phyloP scores from a whole-genome alignment of 2,329 filamentous ascomycete genomes.

The Salinomyces thailandicus region DNA sequence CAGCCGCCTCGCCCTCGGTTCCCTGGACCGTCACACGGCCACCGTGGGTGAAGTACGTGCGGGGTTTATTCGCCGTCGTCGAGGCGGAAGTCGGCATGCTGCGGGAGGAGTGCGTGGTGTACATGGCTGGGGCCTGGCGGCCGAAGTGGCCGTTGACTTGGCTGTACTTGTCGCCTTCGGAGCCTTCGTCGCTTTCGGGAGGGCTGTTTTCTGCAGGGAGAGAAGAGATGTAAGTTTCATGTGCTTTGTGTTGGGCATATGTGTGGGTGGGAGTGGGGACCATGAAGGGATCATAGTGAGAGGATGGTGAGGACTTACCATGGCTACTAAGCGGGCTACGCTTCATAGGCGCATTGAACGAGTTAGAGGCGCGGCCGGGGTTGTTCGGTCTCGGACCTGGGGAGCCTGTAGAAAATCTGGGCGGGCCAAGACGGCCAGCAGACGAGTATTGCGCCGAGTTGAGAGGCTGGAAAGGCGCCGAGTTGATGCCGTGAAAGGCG shows the following conservation, averaged over 20 bases:
- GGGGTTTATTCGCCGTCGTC: slow-evolving; percentile 10
- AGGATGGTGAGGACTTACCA: too few relatives aligned
- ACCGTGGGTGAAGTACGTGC: slow-evolving; percentile 21
- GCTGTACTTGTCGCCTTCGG: slow-evolving; percentile 8
- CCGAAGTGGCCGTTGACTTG: slow-evolving; percentile 6
- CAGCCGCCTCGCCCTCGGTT: slow-evolving; percentile 4
- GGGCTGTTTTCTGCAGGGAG: slow-evolving; percentile 15
- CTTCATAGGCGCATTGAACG: slow-evolving; percentile 9
- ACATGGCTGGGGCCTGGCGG: slow-evolving; percentile 5
- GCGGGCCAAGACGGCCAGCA: slow-evolving; percentile 2
- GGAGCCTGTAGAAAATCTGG: slow-evolving; percentile 2
- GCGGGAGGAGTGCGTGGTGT: slow-evolving; percentile 4
- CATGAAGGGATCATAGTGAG: too few relatives aligned
- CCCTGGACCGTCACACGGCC: slow-evolving; percentile 14
- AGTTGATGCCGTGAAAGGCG: not conserved
- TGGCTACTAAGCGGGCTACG: slow-evolving; percentile 17
- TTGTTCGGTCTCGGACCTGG: slow-evolving; percentile 2
- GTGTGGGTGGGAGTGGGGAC: not conserved
- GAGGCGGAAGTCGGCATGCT: slow-evolving; percentile 1
- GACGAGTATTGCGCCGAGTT: slow-evolving; percentile 7
- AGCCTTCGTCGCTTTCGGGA: slow-evolving; percentile 14
- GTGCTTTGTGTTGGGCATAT: slow-evolving; percentile 1
- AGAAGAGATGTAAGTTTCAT: too few relatives aligned
- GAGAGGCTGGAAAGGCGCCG: slow-evolving; percentile 2
- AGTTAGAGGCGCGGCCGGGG: slow-evolving; percentile 1